Conservation (phyloP, 495 filamentous ascomycete genomes). For the Podospora appendiculata region DNA sequence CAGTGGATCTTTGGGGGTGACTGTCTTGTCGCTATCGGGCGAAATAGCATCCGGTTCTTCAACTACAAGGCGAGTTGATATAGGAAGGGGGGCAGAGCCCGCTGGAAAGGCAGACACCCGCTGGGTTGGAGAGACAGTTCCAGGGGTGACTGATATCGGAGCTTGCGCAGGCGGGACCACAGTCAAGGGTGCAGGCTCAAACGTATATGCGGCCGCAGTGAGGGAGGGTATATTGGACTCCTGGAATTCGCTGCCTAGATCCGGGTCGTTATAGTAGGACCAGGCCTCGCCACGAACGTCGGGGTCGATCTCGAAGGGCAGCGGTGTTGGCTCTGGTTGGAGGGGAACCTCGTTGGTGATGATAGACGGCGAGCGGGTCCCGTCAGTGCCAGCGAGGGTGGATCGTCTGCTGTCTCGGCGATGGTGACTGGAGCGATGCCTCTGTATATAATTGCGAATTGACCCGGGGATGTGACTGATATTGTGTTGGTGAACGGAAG, state of each 20-base stretch:
- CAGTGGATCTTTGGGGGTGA: slow-evolving; percentile 4
- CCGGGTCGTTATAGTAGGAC: slow-evolving; percentile 24
- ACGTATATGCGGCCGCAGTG: neutral
- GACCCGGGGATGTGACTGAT: slow-evolving; percentile 17
- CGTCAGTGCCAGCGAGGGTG: slow-evolving; percentile 10
- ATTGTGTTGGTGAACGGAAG: slow-evolving; percentile 1
- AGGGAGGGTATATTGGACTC: slow-evolving; percentile 5
- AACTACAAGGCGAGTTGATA: slow-evolving; percentile 2
- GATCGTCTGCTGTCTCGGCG: slow-evolving; percentile 23
- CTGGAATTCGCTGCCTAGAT: slow-evolving; percentile 6
- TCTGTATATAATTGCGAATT: slow-evolving; percentile 13
- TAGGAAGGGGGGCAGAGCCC: neutral
- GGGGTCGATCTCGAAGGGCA: slow-evolving; percentile 17
- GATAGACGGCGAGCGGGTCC: slow-evolving; percentile 18
- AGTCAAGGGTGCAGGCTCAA: neutral
- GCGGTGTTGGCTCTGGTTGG: slow-evolving; percentile 3
- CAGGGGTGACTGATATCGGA: slow-evolving; percentile 4
- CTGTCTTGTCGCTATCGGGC: slow-evolving; percentile 13
- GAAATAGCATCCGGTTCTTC: slow-evolving; percentile 13
- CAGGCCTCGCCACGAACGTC: slow-evolving; percentile 20
- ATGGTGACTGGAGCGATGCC: slow-evolving; percentile 11
- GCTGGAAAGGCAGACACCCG: neutral
- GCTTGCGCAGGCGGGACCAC: slow-evolving; percentile 4
- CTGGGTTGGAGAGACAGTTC: slow-evolving; percentile 8
- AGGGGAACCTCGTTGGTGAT: slow-evolving; percentile 8